Conservation (phyloP, 2,329 filamentous ascomycete genomes). For the Talaromyces sp. region DNA sequence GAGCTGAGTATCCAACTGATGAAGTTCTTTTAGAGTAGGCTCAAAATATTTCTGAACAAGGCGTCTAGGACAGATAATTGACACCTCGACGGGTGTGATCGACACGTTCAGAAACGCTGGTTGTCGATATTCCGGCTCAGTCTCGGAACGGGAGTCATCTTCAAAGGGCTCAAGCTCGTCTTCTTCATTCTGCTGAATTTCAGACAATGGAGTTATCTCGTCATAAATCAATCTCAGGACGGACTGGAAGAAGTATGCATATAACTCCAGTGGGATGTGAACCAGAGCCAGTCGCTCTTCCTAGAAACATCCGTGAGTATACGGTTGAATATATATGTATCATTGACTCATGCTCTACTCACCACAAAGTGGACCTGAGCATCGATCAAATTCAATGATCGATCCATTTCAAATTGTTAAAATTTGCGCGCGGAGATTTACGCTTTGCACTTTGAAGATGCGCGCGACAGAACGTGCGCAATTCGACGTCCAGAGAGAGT, state of each 20-base stretch:
- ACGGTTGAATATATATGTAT: neutral
- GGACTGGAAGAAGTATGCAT: slow-evolving; percentile 78
- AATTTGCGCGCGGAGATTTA: neutral
- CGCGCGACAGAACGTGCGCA: neutral
- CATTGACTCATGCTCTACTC: slow-evolving; percentile 6
- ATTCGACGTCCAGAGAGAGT: neutral
- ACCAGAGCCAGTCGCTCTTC: slow-evolving; percentile 85
- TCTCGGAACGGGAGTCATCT: slow-evolving; percentile 28
- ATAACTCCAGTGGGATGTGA: slow-evolving; percentile 80
- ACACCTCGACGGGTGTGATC: slow-evolving; percentile 89
- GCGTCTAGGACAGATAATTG: slow-evolving; percentile 79
- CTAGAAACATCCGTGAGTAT: slow-evolving; percentile 51
- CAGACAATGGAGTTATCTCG: slow-evolving; percentile 40
- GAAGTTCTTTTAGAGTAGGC: slow-evolving; percentile 68
- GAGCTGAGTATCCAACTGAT: slow-evolving; percentile 40
- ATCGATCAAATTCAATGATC: slow-evolving; percentile 25
- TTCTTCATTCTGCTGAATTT: slow-evolving; percentile 46
- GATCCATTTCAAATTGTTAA: slow-evolving; percentile 18
- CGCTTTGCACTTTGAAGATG: no score
- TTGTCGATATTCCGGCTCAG: slow-evolving; percentile 49
- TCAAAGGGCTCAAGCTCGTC: slow-evolving; percentile 37
- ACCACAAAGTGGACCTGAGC: slow-evolving; percentile 29
- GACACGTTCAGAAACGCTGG: slow-evolving; percentile 92
- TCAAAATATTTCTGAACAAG: slow-evolving; percentile 76
- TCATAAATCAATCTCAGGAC: slow-evolving; percentile 85